Conservation (phyloP, 1,284 basidiomycete species). For the Peniophora sp. region DNA sequence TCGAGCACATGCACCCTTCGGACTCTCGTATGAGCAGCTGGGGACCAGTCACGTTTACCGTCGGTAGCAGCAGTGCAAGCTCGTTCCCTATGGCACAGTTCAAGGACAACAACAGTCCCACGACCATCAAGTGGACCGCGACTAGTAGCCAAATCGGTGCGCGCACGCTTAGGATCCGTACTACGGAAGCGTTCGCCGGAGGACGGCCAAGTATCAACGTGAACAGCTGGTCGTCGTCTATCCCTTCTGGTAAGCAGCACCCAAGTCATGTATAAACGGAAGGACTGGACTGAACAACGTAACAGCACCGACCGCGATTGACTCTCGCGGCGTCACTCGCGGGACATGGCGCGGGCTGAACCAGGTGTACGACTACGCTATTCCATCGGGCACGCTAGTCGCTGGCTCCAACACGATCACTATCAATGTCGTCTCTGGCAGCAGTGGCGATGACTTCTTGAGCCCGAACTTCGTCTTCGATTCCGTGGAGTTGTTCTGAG, state of each 20-base stretch:
- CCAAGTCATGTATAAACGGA: slow-evolving; percentile 3
- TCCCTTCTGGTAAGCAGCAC: slow-evolving; percentile 24
- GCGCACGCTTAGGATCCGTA: slow-evolving; percentile 36
- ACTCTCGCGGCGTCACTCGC: slow-evolving; percentile 26
- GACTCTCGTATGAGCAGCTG: slow-evolving; percentile 37
- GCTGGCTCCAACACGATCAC: slow-evolving; percentile 32
- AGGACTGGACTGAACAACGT: slow-evolving; percentile 1
- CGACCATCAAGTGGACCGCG: slow-evolving; percentile 34
- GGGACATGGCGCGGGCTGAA: slow-evolving; percentile 40
- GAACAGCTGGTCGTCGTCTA: slow-evolving; percentile 30
- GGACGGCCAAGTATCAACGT: slow-evolving; percentile 35
- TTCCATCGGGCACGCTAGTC: slow-evolving; percentile 33
- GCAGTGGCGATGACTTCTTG: slow-evolving; percentile 32
- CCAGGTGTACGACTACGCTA: slow-evolving; percentile 30
- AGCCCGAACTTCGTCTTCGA: slow-evolving; percentile 38
- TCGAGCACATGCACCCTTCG: slow-evolving; percentile 42
- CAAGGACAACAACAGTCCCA: slow-evolving; percentile 36
- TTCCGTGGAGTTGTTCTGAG: slow-evolving; percentile 34
- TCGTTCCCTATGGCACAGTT: slow-evolving; percentile 42
- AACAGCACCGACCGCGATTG: slow-evolving; percentile 29
- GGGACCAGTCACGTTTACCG: slow-evolving; percentile 35
- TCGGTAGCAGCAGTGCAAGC: slow-evolving; percentile 27
- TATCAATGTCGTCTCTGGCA: slow-evolving; percentile 35
- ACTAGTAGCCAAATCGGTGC: slow-evolving; percentile 36
- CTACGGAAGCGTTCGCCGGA: slow-evolving; percentile 36